These are phyloP conservation scores for Stephania yunnanensis DNA, from an alignment of 164 flowering plant genomes.

Conservation along the genomic window DNA sequence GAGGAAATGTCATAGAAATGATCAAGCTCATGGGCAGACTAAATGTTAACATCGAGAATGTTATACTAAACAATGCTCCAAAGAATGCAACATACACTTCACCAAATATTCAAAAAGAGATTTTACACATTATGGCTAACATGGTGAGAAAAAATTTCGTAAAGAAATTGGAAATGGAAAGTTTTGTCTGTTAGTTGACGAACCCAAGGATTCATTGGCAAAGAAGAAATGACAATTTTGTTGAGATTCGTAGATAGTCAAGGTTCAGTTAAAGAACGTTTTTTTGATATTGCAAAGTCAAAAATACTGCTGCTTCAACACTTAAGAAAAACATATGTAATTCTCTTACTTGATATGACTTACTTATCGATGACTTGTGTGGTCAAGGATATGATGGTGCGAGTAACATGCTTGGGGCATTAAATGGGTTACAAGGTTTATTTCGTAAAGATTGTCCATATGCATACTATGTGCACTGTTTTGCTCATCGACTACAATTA, in stretches of 20 bases:
- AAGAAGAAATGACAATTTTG: too few relatives aligned
- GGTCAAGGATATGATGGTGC: too few relatives aligned
- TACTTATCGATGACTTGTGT: too few relatives aligned
- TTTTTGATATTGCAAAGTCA: neutral
- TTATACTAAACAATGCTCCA: too few relatives aligned
- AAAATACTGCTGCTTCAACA: neutral
- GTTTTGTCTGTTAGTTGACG: too few relatives aligned
- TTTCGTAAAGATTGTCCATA: too few relatives aligned
- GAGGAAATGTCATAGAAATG: neutral
- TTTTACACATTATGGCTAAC: neutral
- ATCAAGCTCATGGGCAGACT: constrained; percentile 8
- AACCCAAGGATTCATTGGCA: too few relatives aligned
- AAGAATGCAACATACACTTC: constrained; percentile 12
- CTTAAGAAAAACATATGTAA: neutral
- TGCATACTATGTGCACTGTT: too few relatives aligned
- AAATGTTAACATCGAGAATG: neutral
- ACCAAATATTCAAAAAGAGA: constrained; percentile 17
- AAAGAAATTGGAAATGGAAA: too few relatives aligned
- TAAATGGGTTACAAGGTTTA: neutral
- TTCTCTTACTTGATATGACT: neutral
- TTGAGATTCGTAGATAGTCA: neutral
- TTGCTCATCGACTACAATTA: neutral
- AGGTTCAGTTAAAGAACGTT: constrained; percentile 11
- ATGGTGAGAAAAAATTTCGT: too few relatives aligned
- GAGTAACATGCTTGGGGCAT: neutral